Base-by-base conservation (phyloP, 1,284 basidiomycete species). In the Ganoderma boninense region DNA sequence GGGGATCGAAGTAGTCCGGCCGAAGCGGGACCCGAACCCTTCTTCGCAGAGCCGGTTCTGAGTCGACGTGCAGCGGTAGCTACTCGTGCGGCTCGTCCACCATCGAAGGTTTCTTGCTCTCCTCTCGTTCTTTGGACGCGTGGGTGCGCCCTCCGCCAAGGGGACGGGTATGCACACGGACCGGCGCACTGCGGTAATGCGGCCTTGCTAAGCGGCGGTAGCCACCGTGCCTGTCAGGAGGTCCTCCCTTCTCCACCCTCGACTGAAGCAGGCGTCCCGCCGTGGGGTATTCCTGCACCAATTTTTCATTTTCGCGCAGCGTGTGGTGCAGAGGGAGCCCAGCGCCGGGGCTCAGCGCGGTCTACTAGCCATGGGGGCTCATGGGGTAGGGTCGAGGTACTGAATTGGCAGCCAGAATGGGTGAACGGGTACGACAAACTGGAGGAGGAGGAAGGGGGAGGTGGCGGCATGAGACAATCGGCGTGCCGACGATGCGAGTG, bases 201-300 rank as follows among this genome's bases (percentile, higher is more conserved):
- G 57, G 61, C 46, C 63, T 71, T 69, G 46, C 57, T 67, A 42
- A 35, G 62, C 63, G 64, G 69, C 65, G 46, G 64, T 67, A 63
- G 66, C 66, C 63, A 26, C 32, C 46, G 67, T 71, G 70, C 70
- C 70, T 71, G 70, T 71, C 67, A 67, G 62, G 61, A 64, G 62
- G 61, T 1, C 44, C 44, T 35, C 38, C 49, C 46, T 32, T 32
- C 46, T 35, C 57, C 44, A 52, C 10, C 49, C 23, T 23, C 8
- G 10, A 23, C n/a, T 5, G 49, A 49, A 49, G n/a, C n/a, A 23
- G 44, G 63, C 68, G 56, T 60, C 43, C 38, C 38, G 32, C 10
- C n/a, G 26, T 20, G 16, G 14, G 38, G 54, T 38, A 18, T 52
- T 20, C 23, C 11, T 4, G n/a, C 23, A 26, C 38, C 38, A 38